Evolutionary conservation across 371 early-diverging fungal species (phyloP), one percentile per base, ranked within the genome.

Genomic region (Umbelopsis sp.): DNA sequence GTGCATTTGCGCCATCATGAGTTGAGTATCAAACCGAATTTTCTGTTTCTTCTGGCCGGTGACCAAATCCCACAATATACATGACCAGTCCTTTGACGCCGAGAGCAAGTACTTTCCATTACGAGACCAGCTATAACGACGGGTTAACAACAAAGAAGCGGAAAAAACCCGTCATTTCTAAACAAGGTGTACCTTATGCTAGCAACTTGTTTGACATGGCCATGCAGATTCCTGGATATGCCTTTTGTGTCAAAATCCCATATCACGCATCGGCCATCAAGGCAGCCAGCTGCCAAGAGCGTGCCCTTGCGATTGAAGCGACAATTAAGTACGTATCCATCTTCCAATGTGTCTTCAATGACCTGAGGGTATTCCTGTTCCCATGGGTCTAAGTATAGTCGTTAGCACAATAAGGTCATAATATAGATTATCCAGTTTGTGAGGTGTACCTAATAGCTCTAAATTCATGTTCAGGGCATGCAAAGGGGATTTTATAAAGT

Each of bases 241-340:
- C 89, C 89, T 48, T 91, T 86, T 16, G 95, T 93, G 69, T 93
- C 93, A 76, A 95, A 90, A 73, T 96, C 96, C 92, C 93, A 94
- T 22, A 97, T 81, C n/a, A 86, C 81, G 70, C 91, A 89, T 8
- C 85, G 79, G n/a, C 97, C 97, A 72, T 94, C 94, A 2, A 82
- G 76, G 69, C 92, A 89, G 37, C 93, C 96, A 3, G 91, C 90
- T 29, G 94, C 96, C 67, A 96, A 75, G 38, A 89, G 74, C 5
- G 89, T 91, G 24, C 95, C 95, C 63, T 85, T 77, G 76, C 87
- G 81, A 73, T 93, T 92, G 68, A 91, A 92, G 53, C 81, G 78
- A 65, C 90, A 88, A 24, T 79, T 83, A 8, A 85, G 83, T 0
- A 88, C 90, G 57, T 86, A 87, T 9, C 90, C 91, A 70, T 93